Base-by-base conservation (phyloP, 2,329 filamentous ascomycete genomes). In the Huntiella savannae region DNA sequence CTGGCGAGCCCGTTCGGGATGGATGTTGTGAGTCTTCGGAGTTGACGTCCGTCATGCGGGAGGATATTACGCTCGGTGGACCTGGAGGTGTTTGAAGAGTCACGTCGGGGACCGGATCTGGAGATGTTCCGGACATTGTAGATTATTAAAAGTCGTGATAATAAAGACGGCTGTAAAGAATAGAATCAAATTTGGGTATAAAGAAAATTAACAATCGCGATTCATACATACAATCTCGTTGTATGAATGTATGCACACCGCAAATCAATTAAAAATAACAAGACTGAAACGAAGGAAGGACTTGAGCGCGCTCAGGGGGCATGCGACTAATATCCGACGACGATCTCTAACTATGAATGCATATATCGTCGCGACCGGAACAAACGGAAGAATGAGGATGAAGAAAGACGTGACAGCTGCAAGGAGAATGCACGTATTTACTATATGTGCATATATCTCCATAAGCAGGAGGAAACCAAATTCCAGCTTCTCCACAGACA, bases 31-130 rank as follows among this genome's bases (percentile, higher is more conserved):
- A 71, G 53, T 77, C 71, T 45, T 76, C 70, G 15, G 69, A 73
- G 19, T 63, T 67, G 50, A 76, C 71, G 50, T 77, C 73, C 32
- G 78, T 83, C 70, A 83, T 78, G 50, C 75, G 75, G 49, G 78
- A 82, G 22, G 79, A 83, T 45, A 82, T 79, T 49, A 81, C 69
- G 52, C 77, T 81, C 40, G 75, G 68, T 16, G 72, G 68, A 32
- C 72, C 69, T 49, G 65, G 59, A 38, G 61, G 57, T 37, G 65
- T 58, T 56, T 60, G 60, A 42, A 55, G 59, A 2, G 65, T 41
- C 40, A 17, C 10, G 12, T 41, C 12, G n/a, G 17, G 19, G 15
- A 13, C 17, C 40, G 40, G 19, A 17, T 36, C 34, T 12, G 33
- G 13, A 16, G 40, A 33, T 34, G 28, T 28, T 28, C 22, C 22